Base-by-base conservation (phyloP, 2,329 filamentous ascomycete genomes). In the Malbranchea cinnamomea region DNA sequence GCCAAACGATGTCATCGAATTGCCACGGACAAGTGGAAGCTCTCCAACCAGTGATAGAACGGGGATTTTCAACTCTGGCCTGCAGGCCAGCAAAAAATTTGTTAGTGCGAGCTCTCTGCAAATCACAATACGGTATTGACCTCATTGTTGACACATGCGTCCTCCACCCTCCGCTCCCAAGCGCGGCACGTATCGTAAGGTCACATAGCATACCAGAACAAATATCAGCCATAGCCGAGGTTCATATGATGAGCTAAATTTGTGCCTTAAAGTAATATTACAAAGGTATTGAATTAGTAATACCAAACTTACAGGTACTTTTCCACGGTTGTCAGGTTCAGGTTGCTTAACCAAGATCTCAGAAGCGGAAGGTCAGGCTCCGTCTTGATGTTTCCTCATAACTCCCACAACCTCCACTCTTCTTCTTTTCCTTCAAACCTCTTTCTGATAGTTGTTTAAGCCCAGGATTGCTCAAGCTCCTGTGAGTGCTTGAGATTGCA, bases 381-480 rank as follows among this genome's bases (percentile, higher is more conserved):
- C n/a, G 4, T 5, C 9, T 11, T 23, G 6, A 22, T 3, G 8
- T 11, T 17, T 25, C 28, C 26, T 31, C n/a, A 31, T 23, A 28
- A 31, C 24, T 10, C 9, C 9, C 24, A 13, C 36, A 31, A 42
- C 46, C 45, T 46, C 45, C 48, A 46, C 48, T 50, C 47, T 43
- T 48, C 48, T 49, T 51, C 50, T 45, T 49, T 48, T 49, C 44
- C 47, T 47, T n/a, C n/a, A n/a, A n/a, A n/a, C n/a, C 48, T 46
- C 42, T 43, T 45, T 47, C 36, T 41, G 40, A 36, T 39, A n/a
- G n/a, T n/a, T n/a, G n/a, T n/a, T n/a, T n/a, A n/a, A n/a, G 42
- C 43, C 38, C 37, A 39, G 38, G 41, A 47, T 54, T 48, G 48
- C 42, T 44, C 43, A 41, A 48, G 40, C 34, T 46, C 39, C 38